phyloP scores from a whole-genome alignment of 2,329 filamentous ascomycete genomes.

The Phaeosphaeria sp. region DNA sequence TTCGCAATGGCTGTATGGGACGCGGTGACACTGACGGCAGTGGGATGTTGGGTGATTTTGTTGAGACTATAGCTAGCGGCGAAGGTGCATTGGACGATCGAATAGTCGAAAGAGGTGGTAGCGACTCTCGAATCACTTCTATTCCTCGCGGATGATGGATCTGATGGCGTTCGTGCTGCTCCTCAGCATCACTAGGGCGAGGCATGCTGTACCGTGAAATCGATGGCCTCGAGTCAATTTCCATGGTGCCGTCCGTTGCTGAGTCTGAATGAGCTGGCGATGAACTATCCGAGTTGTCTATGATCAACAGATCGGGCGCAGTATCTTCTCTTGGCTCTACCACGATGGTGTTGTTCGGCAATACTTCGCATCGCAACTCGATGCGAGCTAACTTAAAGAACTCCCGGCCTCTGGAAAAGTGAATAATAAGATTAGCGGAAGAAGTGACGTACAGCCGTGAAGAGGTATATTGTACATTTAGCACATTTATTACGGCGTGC shows the following conservation, averaged over 20 bases:
- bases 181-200: conserved; percentile 20
- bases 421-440: conserved; percentile 8
- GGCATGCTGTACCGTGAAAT: conserved; percentile 21
- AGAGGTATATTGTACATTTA: conserved; percentile 21
- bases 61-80: conserved; percentile 16
- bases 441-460: conserved; percentile 7
- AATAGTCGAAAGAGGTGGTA: conserved; percentile 21
- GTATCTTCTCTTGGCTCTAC: conserved; percentile 37
- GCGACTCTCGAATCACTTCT: conserved; percentile 25
- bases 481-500: conserved; percentile 24
- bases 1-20: conserved; percentile 16
- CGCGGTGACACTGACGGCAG: conserved; percentile 21
- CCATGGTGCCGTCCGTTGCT: conserved; percentile 28
- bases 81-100: conserved; percentile 24
- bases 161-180: conserved; percentile 23
- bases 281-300: conserved; percentile 24
- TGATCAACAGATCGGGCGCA: conserved; percentile 24
- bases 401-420: conserved; percentile 39
- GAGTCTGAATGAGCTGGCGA: conserved; percentile 14
- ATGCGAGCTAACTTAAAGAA: conserved; percentile 50
- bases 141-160: conserved; percentile 24
- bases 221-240: conserved; percentile 36
- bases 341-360: conserved; percentile 24
- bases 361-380: conserved; percentile 44
- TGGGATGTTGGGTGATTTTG: conserved; percentile 25